Percentiles rank a stretch among this genome's conserved stretches.
Conservation (phyloP, 2,329 filamentous ascomycete genomes). For the Aspergillus sp. region DNA sequence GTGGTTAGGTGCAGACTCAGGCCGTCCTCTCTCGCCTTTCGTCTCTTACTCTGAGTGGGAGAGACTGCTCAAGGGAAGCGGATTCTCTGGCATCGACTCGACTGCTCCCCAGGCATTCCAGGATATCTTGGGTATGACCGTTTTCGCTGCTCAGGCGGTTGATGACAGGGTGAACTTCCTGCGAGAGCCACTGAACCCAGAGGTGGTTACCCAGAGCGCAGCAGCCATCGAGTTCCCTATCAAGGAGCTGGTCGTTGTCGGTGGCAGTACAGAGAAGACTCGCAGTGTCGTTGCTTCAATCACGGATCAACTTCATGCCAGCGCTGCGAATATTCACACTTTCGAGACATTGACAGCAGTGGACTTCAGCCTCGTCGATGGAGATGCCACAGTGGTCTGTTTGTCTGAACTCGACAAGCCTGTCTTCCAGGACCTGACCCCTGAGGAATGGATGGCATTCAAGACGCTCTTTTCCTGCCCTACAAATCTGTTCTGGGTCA, state of each 20-base stretch:
- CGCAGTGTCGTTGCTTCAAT: neutral
- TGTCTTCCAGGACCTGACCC: neutral
- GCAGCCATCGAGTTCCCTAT: neutral
- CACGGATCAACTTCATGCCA: neutral
- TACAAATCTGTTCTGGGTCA: neutral
- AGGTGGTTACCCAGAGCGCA: neutral
- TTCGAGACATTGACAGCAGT: neutral
- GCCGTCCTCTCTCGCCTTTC: neutral
- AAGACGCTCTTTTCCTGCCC: neutral
- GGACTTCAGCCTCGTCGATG: neutral
- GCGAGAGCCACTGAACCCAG: neutral
- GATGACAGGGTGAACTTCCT: neutral
- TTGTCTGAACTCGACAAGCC: neutral
- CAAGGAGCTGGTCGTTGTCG: neutral
- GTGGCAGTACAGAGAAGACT: neutral
- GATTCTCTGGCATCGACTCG: neutral
- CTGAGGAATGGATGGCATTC: neutral
- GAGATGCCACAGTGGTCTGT: neutral
- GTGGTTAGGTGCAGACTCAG: neutral
- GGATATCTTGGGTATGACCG: neutral
- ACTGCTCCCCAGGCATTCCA: neutral
- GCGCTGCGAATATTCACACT: neutral
- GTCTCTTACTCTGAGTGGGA: neutral
- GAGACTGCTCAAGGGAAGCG: neutral
- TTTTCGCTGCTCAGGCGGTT: neutral